A percentile compares a stretch with the other conserved stretches of the same genome.
Conservation (phyloP, 73 alveolate genomes). For the Effrenium voratum region DNA sequence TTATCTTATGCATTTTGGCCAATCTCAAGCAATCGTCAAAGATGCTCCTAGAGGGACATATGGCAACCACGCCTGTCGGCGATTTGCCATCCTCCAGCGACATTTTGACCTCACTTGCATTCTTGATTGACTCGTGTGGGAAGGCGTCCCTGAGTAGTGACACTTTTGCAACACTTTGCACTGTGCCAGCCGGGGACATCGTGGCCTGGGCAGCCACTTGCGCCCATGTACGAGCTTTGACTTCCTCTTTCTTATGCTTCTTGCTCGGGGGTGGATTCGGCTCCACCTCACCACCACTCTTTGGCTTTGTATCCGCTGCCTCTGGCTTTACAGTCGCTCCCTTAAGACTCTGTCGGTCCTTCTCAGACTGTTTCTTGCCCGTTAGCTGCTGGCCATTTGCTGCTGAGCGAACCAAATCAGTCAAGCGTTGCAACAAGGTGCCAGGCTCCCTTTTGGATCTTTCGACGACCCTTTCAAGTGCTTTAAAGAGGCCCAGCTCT, state of each 20-base stretch:
- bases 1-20: background rate
- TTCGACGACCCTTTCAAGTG: background rate
- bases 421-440: background rate
- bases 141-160: background rate
- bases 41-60: background rate
- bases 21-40: background rate
- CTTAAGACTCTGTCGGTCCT: background rate
- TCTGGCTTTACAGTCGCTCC: background rate
- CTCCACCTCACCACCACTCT: background rate
- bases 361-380: background rate
- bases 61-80: background rate
- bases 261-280: background rate
- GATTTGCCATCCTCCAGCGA: background rate
- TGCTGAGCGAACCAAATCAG: background rate
- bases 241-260: background rate
- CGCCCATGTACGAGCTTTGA: background rate
- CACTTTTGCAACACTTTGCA: background rate
- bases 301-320: background rate
- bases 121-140: background rate
- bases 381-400: background rate
- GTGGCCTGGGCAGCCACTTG: background rate
- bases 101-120: background rate
- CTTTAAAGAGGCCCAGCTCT: background rate
- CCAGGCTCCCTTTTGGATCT: background rate
- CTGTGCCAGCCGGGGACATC: background rate